Conservation (phyloP, 371 early-diverging fungal genomes). For the Actinomortierella wolfii region DNA sequence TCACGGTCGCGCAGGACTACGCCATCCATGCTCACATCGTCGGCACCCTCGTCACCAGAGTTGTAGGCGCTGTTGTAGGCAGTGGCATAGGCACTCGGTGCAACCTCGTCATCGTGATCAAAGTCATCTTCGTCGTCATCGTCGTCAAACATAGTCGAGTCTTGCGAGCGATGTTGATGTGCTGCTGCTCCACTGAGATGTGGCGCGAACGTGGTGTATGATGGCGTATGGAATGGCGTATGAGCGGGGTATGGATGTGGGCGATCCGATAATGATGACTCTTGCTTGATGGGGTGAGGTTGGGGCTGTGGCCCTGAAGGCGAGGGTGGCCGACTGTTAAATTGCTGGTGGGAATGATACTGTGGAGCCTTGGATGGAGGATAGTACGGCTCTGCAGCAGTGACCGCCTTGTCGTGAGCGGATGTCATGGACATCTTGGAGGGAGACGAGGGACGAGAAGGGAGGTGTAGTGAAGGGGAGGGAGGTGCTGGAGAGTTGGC, state of each 20-base stretch:
- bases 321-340: no score
- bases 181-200: not conserved
- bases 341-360: no score
- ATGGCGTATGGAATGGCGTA: not conserved
- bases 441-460: not conserved
- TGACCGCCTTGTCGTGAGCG: constrained; percentile 5
- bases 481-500: constrained; percentile 2
- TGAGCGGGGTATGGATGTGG: not conserved
- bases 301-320: not conserved
- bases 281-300: not conserved
- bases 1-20: constrained; percentile 41
- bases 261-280: not conserved
- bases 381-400: constrained; percentile 4
- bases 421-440: not conserved
- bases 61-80: constrained; percentile 43
- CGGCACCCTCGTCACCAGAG: constrained; percentile 28
- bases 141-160: constrained; percentile 22
- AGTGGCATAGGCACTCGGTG: constrained; percentile 27
- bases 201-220: constrained; percentile 1
- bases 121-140: constrained; percentile 37
- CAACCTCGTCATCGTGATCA: constrained; percentile 15
- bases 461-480: not conserved
- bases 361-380: not conserved
- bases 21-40: constrained; percentile 44
- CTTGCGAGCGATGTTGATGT: constrained; percentile 15